Conservation (phyloP, 139 green algal species). For the Auxenochlorella protothecoides region DNA sequence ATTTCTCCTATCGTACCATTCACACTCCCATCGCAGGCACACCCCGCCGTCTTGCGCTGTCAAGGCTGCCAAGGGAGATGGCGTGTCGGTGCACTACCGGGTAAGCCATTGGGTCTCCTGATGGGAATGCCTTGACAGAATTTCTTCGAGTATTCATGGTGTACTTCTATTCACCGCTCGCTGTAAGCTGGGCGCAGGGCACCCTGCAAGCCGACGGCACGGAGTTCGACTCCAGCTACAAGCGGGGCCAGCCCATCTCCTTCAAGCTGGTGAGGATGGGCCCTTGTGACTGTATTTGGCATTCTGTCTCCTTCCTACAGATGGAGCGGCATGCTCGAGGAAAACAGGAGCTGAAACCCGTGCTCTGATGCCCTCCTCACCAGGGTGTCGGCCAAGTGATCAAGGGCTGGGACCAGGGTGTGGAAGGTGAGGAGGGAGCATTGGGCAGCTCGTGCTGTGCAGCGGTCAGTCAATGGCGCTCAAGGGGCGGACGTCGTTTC, state of each 20-base stretch:
- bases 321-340: not conserved
- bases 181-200: not conserved
- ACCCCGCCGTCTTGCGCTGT: not conserved
- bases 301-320: too few relatives aligned
- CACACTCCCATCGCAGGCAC: not conserved
- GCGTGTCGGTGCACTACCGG: slow-evolving; percentile 13
- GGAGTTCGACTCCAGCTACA: slow-evolving; percentile 24
- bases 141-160: too few relatives aligned
- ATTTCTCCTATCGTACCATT: too few relatives aligned
- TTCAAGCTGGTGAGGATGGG: slow-evolving; percentile 10
- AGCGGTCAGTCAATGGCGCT: not conserved
- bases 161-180: too few relatives aligned
- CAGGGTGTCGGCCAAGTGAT: slow-evolving; percentile 23
- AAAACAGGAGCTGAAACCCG: not conserved
- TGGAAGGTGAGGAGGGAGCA: not conserved
- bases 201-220: slow-evolving; percentile 1
- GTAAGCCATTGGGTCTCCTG: not conserved
- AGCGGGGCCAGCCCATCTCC: slow-evolving; percentile 22
- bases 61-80: slow-evolving; percentile 15
- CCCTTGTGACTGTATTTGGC: not conserved
- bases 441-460: too few relatives aligned
- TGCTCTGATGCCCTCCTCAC: not conserved
- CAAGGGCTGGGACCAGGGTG: slow-evolving; percentile 13
- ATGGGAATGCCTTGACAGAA: not conserved
- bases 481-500: not conserved